Evolutionary conservation across 2,329 filamentous ascomycete species (phyloP).

Genomic region (Juglanconis sp.): DNA sequence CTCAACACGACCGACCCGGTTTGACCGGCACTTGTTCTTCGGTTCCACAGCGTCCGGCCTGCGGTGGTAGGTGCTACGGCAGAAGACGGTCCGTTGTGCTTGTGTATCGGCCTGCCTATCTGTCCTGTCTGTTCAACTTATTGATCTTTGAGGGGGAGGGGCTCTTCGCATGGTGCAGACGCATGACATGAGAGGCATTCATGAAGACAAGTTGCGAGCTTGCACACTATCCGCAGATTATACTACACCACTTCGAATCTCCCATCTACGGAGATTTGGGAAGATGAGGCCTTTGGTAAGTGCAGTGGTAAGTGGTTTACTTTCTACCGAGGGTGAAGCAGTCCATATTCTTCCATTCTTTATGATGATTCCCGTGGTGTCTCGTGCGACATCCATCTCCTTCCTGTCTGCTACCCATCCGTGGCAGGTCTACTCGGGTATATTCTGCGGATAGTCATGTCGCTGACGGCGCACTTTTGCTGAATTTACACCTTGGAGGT

Average conservation of each 20-base stretch:
- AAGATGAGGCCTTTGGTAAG: neutral
- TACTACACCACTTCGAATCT: neutral
- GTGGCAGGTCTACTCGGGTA: neutral
- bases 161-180: neutral
- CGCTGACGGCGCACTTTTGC: no score
- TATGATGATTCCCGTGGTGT: neutral
- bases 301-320: neutral
- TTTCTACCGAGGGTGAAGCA: neutral
- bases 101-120: neutral
- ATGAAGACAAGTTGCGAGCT: neutral
- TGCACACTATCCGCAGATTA: neutral
- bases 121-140: neutral
- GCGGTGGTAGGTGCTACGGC: neutral
- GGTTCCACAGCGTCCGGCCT: neutral
- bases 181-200: neutral
- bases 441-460: no score
- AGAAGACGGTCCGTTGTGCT: neutral
- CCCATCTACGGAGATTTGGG: neutral
- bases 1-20: neutral
- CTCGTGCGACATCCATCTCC: neutral
- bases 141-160: neutral
- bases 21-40: neutral
- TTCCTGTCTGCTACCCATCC: neutral
- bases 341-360: neutral
- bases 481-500: neutral